phyloP scores from a whole-genome alignment of 805 yeast genomes.

The Kuraishia capsulata region DNA sequence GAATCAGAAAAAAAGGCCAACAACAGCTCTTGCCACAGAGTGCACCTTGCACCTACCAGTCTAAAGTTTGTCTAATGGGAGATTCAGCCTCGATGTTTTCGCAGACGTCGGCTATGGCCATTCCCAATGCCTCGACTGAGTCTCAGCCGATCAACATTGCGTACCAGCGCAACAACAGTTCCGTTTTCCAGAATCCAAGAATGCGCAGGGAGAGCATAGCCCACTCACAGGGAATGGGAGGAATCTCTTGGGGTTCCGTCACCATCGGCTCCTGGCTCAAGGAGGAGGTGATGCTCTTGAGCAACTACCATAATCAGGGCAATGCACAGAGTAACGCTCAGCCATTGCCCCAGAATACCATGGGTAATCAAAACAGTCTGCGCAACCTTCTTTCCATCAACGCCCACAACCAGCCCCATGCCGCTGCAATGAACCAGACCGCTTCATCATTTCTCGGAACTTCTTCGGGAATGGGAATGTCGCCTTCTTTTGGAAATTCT shows the following conservation, averaged over 20 bases:
- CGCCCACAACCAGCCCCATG: constrained; percentile 1
- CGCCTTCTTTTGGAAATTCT: constrained; percentile 57
- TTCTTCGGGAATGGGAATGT: constrained; percentile 24
- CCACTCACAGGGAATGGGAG: constrained; percentile 97
- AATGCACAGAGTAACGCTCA: constrained; percentile 9
- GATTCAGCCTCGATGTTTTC: constrained; percentile 11
- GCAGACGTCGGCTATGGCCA: constrained; percentile 22
- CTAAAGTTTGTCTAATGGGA: too few relatives aligned
- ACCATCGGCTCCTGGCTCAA: constrained; percentile 94
- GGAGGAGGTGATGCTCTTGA: constrained; percentile 74
- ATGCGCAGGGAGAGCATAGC: constrained; percentile 87
- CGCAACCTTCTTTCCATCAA: neutral
- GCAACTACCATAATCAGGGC: constrained; percentile 6
- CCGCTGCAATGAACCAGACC: constrained; percentile 8
- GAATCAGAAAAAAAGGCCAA: too few relatives aligned
- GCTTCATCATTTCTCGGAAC: neutral
- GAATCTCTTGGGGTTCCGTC: constrained; percentile 94
- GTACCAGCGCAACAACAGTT: constrained; percentile 20
- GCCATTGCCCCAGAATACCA: constrained; percentile 3
- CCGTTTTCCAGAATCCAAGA: constrained; percentile 33
- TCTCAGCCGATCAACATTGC: constrained; percentile 30
- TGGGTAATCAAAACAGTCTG: neutral
- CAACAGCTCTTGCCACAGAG: too few relatives aligned
- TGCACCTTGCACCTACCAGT: too few relatives aligned
- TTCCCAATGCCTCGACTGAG: constrained; percentile 17